Base-by-base conservation (phyloP, 345 rosid genomes). In the Stellera chamaejasme region DNA sequence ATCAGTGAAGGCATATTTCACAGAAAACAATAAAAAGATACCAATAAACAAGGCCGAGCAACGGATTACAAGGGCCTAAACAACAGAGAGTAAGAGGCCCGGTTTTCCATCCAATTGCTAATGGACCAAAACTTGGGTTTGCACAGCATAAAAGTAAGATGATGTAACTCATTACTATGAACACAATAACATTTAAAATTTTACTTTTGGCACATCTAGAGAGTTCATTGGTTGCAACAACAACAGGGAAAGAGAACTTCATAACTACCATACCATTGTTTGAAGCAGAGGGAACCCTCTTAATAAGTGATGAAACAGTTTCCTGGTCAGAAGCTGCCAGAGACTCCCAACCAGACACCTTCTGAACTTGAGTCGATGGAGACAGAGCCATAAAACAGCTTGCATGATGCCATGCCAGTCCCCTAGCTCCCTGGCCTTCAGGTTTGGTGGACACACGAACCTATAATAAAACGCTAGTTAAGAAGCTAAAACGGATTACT, bases 401-500 rank as follows among this genome's bases (percentile, higher is more conserved):
- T 16, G 87, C 94, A 66, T 89, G 97, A 62, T 93, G 81, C 99
- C 99, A 93, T 26, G 79, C 72, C 66, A 87, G 46, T 59, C 85
- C 90, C 77, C 57, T 93, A 52, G 77, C 62, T 64, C 81, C 81
- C 64, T 77, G 81, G 49, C 86, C 93, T 52, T 77, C 78, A 64
- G 90, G 77, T 72, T 86, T 92, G 45, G 81, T 64, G 50, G 82
- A 89, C 67, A 89, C 60, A 46, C 99, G 92, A 51, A 85, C 86
- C 99, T 89, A 66, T n/a, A 49, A 51, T 32, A 32, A 8, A 32
- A 32, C 2, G 9, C 39, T 8, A 32, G 5, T 32, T 32, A 32
- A 32, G 39, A 32, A 32, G 39, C 9, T 32, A 32, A 5, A 0
- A 8, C 9, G 5, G 39, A 5, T 4, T 32, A 5, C 39, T 32